These are phyloP conservation scores for Acanthamoeba royreba DNA, from an alignment of 208 protist genomes.

Conservation along the genomic window DNA sequence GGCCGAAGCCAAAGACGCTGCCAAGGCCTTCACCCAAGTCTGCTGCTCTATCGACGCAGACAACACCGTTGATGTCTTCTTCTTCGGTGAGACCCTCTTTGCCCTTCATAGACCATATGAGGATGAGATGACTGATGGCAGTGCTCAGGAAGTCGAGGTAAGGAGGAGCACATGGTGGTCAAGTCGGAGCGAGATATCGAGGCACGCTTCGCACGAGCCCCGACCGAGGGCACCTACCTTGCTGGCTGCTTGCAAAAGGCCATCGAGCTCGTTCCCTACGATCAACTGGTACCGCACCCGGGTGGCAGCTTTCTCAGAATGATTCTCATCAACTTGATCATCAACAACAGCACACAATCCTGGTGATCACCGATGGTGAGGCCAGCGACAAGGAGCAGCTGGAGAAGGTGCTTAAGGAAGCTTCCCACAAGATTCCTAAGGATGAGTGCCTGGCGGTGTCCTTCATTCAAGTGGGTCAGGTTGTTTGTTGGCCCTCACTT, in stretches of 20 bases:
- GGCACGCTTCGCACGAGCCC: neutral
- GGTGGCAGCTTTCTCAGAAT: neutral
- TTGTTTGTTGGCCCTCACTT: too few relatives aligned
- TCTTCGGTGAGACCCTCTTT: neutral
- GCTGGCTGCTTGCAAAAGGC: neutral
- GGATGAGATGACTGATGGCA: neutral
- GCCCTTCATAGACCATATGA: neutral
- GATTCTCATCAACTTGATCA: neutral
- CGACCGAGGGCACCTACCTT: neutral
- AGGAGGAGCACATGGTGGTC: neutral
- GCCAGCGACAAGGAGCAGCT: neutral
- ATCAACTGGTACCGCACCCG: neutral
- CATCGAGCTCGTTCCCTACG: neutral
- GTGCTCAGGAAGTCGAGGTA: neutral
- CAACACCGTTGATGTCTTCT: neutral
- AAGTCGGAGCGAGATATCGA: neutral
- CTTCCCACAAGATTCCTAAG: neutral
- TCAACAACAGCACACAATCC: neutral
- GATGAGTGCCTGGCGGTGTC: conserved; percentile 8
- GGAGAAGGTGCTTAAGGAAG: neutral
- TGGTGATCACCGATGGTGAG: conserved; percentile 20
- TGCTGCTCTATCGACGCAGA: neutral
- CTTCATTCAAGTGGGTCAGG: conserved; percentile 21
- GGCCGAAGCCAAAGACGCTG: neutral
- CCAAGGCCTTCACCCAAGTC: neutral